Evolutionary conservation across 352 stramenopile genomes (phyloP).

Genomic region (Pythium phragmitis): DNA sequence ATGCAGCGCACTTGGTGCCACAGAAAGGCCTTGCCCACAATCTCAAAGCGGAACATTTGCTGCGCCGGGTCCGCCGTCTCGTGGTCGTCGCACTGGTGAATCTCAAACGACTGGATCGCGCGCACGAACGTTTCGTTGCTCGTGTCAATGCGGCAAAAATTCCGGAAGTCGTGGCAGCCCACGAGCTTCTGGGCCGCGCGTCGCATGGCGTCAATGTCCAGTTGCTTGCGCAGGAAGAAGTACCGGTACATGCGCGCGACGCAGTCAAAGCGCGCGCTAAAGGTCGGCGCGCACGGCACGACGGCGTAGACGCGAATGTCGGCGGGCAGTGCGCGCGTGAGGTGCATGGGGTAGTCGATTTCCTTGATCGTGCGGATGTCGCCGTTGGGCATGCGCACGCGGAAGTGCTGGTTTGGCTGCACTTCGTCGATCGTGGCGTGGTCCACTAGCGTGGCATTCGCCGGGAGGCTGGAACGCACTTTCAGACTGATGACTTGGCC

Average conservation of each 20-base stretch:
- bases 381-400: conserved; percentile 51
- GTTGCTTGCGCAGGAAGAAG: conserved; percentile 89
- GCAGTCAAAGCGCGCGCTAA: conserved; percentile 95
- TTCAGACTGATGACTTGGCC: conserved; percentile 73
- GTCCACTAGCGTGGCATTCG: conserved; percentile 61
- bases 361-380: conserved; percentile 84
- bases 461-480: conserved; percentile 76
- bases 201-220: conserved; percentile 87
- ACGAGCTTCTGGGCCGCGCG: conserved; percentile 86
- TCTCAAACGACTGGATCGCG: conserved; percentile 69
- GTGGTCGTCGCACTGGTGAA: conserved; percentile 70
- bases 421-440: conserved; percentile 67
- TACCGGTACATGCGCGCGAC: conserved; percentile 96
- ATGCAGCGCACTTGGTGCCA: conserved; percentile 99
- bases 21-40: conserved; percentile 95
- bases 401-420: conserved; percentile 55
- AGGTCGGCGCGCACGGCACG: conserved; percentile 83
- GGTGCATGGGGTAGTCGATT: conserved; percentile 94
- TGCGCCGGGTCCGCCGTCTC: conserved; percentile 37
- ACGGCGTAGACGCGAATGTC: conserved; percentile 87
- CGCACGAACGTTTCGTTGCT: conserved; percentile 96
- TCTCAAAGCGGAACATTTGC: conserved; percentile 76
- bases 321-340: conserved; percentile 95
- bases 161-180: conserved; percentile 97
- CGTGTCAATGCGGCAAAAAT: conserved; percentile 99